Evolutionary conservation across 805 yeast species (phyloP), one percentile per base, ranked within the genome.

Genomic region (Hanseniaspora opuntiae): DNA sequence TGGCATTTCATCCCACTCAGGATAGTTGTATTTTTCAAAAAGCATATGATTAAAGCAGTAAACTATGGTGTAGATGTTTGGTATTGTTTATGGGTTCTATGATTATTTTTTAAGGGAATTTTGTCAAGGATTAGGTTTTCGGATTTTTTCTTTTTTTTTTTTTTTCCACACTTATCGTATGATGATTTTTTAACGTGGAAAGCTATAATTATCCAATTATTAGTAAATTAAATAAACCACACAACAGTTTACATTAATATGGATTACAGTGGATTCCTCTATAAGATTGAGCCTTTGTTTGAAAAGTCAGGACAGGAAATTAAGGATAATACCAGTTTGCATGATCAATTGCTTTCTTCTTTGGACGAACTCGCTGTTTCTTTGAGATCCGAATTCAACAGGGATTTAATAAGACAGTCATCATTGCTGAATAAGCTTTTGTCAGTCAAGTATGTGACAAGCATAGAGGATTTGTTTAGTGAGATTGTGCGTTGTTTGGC

Each of bases 1-100:
- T 0, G 93, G 89, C 30, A 81, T 66, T 1, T 67, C 57, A 46
- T 74, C 74, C 7, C 83, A 80, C 58, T 74, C 65, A 58, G 69
- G 45, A 30, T 48, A 47, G n/a, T 45, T 32, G n/a, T 33, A 24
- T 9, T 42, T 41, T 9, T 19, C 35, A 38, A 51, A 51, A 11
- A 42, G 19, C 47, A 42, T 50, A 4, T 10, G 14, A 11, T 30
- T 10, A 2, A 11, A 12, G 14, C 7, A 30, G 4, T 7, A 11
- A 2, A 30, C 14, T 30, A 30, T 11, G 12, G 33, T 30, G 33
- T n/a, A n/a, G n/a, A n/a, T n/a, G n/a, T n/a, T n/a, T n/a, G n/a
- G n/a, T n/a, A n/a, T 8, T 10, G 40, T 30, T 2, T 17, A 17
- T 42, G 16, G 8, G 22, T 24, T 28, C 3, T 42, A n/a, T 25